Evolutionary conservation across 2,329 filamentous ascomycete species (phyloP).

Genomic region (Xylariaceae sp.): DNA sequence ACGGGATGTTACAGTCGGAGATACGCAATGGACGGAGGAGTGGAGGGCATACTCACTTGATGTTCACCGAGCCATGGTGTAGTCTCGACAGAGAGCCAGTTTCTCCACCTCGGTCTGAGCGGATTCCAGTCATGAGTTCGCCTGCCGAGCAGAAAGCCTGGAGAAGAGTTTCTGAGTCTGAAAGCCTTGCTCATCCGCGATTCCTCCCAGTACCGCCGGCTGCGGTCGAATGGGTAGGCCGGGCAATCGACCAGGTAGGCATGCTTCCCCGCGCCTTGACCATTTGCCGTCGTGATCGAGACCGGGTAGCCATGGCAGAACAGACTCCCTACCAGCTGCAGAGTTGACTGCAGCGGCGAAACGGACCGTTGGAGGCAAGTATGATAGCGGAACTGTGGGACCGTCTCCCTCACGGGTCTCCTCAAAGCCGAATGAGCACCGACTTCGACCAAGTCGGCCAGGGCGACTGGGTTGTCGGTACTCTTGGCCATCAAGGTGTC

Average conservation of each 20-base stretch:
- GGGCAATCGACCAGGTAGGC: constrained; percentile 28
- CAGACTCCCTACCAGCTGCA: constrained; percentile 18
- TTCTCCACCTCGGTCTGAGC: constrained; percentile 33
- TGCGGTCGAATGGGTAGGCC: constrained; percentile 34
- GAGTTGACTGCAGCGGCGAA: constrained; percentile 12
- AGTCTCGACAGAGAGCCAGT: constrained; percentile 31
- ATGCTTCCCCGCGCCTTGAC: constrained; percentile 1
- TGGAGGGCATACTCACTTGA: constrained; percentile 28
- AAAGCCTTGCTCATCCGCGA: constrained; percentile 23
- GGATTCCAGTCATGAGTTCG: constrained; percentile 19
- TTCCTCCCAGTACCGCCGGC: constrained; percentile 31
- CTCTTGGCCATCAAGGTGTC: too few species aligned
- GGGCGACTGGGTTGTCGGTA: too few species aligned
- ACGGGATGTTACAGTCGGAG: too few species aligned
- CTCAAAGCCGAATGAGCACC: constrained; percentile 23
- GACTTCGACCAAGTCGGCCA: constrained; percentile 24
- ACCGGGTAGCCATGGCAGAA: constrained; percentile 18
- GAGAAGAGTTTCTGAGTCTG: constrained; percentile 20
- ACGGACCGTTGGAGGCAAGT: constrained; percentile 13
- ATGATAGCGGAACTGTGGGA: constrained; percentile 14
- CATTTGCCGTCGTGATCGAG: constrained; percentile 16
- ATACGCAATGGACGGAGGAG: too few species aligned
- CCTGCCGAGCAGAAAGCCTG: constrained; percentile 23
- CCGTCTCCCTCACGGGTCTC: constrained; percentile 21
- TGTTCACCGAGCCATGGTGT: constrained; percentile 41